phyloP scores from a whole-genome alignment of 768 basidiomycete genomes.

The Dacryopinax primogenitus region DNA sequence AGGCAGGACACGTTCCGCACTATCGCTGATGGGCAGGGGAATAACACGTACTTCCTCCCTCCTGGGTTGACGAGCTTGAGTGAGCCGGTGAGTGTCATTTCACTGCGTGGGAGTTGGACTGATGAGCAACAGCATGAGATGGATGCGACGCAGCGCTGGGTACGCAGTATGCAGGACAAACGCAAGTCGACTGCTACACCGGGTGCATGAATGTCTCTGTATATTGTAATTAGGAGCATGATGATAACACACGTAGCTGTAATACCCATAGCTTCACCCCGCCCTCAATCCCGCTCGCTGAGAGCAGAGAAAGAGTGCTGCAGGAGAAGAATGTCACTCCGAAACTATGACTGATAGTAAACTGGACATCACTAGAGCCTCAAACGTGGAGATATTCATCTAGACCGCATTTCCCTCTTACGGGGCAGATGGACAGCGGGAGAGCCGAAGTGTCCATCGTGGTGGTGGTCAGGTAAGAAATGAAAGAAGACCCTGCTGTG shows the following conservation, averaged over 20 bases:
- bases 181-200: neutral
- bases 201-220: too few species aligned
- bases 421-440: neutral
- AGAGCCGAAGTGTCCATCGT: neutral
- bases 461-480: neutral
- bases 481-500: neutral
- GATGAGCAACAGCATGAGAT: neutral
- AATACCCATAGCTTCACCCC: neutral
- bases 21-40: slow-evolving; percentile 38
- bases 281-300: too few species aligned
- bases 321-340: neutral
- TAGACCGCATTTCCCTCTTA: neutral
- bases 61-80: neutral
- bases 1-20: slow-evolving; percentile 43
- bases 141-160: slow-evolving; percentile 7
- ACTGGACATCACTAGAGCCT: neutral
- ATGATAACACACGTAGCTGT: neutral
- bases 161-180: neutral
- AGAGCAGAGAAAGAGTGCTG: neutral
- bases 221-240: too few species aligned
- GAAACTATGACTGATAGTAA: slow-evolving; percentile 5
- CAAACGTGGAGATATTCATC: slow-evolving; percentile 3
- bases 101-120: neutral
- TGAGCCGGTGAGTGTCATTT: neutral
- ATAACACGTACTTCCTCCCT: slow-evolving; percentile 44